These are phyloP conservation scores for Talaromyces nanjingensis DNA, from an alignment of 495 filamentous ascomycete species.

Conservation along the genomic window DNA sequence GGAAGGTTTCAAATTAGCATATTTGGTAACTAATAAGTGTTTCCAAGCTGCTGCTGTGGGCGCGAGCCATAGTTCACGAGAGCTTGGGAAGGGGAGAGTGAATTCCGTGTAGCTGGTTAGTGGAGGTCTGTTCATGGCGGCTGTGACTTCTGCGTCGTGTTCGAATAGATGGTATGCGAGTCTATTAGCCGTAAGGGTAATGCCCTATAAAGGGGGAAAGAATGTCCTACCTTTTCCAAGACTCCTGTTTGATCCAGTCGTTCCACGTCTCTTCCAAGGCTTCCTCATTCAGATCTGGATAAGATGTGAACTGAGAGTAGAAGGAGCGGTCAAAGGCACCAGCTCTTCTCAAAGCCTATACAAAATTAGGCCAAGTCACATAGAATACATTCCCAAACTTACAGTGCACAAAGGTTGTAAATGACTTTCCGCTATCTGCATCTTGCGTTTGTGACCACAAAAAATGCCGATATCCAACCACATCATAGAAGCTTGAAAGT, in stretches of 20 bases:
- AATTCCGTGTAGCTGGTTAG: constrained; percentile 55
- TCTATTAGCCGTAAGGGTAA: constrained; percentile 9
- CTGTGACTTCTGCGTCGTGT: constrained; percentile 48
- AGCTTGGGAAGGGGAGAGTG: constrained; percentile 46
- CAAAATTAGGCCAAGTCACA: not conserved
- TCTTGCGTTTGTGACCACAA: constrained; percentile 55
- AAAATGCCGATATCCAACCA: constrained; percentile 52
- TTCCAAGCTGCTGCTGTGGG: constrained; percentile 47
- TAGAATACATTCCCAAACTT: not conserved
- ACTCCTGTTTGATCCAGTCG: constrained; percentile 41
- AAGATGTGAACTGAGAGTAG: constrained; percentile 32
- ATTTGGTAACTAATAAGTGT: constrained; percentile 26
- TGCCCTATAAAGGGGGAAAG: not conserved
- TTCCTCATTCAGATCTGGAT: constrained; percentile 33
- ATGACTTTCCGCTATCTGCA: constrained; percentile 57
- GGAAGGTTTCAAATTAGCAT: not conserved
- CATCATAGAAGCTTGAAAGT: constrained; percentile 47
- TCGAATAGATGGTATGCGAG: constrained; percentile 49
- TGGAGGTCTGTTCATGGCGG: constrained; percentile 40
- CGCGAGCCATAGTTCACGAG: constrained; percentile 48
- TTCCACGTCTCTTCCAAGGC: constrained; percentile 46
- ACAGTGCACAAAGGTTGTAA: constrained; percentile 41
- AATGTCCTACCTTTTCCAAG: constrained; percentile 25
- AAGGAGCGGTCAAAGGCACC: constrained; percentile 33
- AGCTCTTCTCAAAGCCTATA: constrained; percentile 16